Evolutionary conservation across 768 basidiomycete genomes (phyloP), one percentile per base, ranked within the genome.

Genomic region (Russula foetens): DNA sequence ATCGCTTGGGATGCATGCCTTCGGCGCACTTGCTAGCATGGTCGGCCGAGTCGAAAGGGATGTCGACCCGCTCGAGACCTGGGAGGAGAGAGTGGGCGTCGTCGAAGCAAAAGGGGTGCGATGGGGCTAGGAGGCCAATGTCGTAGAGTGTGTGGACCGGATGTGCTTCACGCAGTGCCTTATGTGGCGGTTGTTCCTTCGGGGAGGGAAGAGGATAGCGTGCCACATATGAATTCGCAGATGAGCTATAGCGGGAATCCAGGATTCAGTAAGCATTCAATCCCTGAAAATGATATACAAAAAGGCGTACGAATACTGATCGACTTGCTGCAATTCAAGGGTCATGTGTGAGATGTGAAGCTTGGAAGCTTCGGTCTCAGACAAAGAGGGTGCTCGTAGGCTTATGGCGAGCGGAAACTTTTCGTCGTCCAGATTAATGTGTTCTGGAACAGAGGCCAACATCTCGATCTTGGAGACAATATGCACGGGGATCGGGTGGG

Each of bases 381-480:
- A 68, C 58, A 88, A 68, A 56, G 76, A 78, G 54, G 80, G 75
- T 15, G 83, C 80, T 23, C 85, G 81, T 47, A 92, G 67, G 35
- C 85, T 81, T 31, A 92, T 63, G 14, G 77, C 72, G 51, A 92
- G 73, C 0, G 85, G 80, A 29, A 92, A 56, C 3, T 64, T 67
- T 29, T 71, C 70, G n/a, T 77, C 79, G 14, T 79, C 70, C 56
- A 83, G 70, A 48, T 81, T 72, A 26, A 81, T 67, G 59, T 77
- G 74, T 23, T 80, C 77, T 0, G 90, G 87, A 4, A 87, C 76
- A 19, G 84, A 82, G 3, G 81, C 82, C 26, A 87, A 69, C 53
- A 90, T 77, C 58, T 87, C 80, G 23, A 92, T 75, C 61, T 83
- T 84, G 7, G 80, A 78, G 14, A 90, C 68, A 12, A 89, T 64